Conservation (phyloP, 495 filamentous ascomycete species). For the Penicillium antarcticum region DNA sequence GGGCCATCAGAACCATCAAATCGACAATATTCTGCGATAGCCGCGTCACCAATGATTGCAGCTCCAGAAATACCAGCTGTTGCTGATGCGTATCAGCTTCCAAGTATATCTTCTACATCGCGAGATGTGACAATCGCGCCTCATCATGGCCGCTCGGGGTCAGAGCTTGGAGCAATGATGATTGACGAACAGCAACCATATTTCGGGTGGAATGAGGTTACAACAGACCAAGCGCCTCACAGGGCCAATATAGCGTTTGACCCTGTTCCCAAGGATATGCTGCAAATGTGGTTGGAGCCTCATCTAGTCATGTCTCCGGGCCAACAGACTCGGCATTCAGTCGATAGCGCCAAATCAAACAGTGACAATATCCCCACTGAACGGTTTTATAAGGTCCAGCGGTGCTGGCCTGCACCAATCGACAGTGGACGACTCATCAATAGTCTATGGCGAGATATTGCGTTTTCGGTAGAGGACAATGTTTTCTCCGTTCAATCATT, state of each 20-base stretch:
- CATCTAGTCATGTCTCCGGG: slow-evolving; percentile 21
- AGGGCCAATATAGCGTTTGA: slow-evolving; percentile 23
- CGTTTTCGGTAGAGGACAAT: slow-evolving; percentile 40
- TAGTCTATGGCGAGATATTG: slow-evolving; percentile 45
- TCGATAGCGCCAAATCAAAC: slow-evolving; percentile 31
- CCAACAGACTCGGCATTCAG: slow-evolving; percentile 21
- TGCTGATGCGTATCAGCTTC: slow-evolving; percentile 11
- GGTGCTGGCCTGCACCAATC: slow-evolving; percentile 45
- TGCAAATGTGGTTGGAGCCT: slow-evolving; percentile 41
- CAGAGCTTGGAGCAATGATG: slow-evolving; percentile 33
- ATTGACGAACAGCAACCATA: slow-evolving; percentile 33
- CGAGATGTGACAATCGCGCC: slow-evolving; percentile 25
- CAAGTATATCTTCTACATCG: slow-evolving; percentile 16
- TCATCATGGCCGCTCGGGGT: slow-evolving; percentile 34
- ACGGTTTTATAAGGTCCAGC: slow-evolving; percentile 47
- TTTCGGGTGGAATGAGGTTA: slow-evolving; percentile 35
- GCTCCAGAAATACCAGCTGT: slow-evolving; percentile 9
- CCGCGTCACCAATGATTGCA: neutral
- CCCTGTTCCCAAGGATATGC: slow-evolving; percentile 31
- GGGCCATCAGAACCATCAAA: slow-evolving; percentile 17
- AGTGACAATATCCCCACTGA: slow-evolving; percentile 42
- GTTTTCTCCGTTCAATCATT: slow-evolving; percentile 36
- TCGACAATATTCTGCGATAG: slow-evolving; percentile 17
- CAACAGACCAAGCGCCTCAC: slow-evolving; percentile 23
- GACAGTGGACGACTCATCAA: slow-evolving; percentile 47